A percentile compares a stretch with the other conserved stretches of the same genome.
Conservation (phyloP, 2,329 filamentous ascomycete genomes). For the Ceratocystis smalleyi region DNA sequence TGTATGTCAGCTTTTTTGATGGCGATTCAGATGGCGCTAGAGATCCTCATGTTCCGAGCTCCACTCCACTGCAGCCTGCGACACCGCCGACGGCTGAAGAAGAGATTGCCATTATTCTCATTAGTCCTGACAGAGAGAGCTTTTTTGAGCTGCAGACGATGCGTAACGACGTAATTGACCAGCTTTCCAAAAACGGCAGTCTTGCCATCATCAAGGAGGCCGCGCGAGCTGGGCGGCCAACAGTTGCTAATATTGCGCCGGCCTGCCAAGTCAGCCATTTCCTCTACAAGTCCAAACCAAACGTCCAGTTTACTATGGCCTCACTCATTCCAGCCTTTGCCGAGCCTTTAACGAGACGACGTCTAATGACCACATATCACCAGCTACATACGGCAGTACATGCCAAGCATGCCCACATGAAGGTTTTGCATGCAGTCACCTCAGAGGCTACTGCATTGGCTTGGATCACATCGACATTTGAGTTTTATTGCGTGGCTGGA, state of each 20-base stretch:
- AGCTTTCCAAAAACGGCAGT: conserved; percentile 60
- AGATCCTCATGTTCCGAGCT: background rate
- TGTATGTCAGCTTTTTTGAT: conserved; percentile 95
- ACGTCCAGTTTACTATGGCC: conserved; percentile 93
- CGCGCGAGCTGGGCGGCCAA: conserved; percentile 54
- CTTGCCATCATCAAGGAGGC: conserved; percentile 60
- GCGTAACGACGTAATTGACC: conserved; percentile 46
- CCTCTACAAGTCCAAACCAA: conserved; percentile 82
- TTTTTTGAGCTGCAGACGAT: conserved; percentile 78
- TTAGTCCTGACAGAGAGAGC: conserved; percentile 81
- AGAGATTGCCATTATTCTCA: conserved; percentile 80
- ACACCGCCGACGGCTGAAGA: conserved; percentile 45
- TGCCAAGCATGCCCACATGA: conserved; percentile 65
- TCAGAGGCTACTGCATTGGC: conserved; percentile 66
- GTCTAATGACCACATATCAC: conserved; percentile 72
- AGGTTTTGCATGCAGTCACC: conserved; percentile 66
- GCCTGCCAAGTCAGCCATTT: conserved; percentile 77
- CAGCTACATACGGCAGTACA: conserved; percentile 75
- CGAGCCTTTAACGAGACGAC: conserved; percentile 43
- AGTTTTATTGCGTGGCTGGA: conserved; percentile 88
- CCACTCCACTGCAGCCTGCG: background rate
- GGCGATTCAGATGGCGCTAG: conserved; percentile 26
- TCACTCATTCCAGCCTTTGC: conserved; percentile 56
- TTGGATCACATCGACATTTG: conserved; percentile 83
- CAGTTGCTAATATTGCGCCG: conserved; percentile 59